Conservation (phyloP, 2,329 filamentous ascomycete species). For the Penicillium sp. region DNA sequence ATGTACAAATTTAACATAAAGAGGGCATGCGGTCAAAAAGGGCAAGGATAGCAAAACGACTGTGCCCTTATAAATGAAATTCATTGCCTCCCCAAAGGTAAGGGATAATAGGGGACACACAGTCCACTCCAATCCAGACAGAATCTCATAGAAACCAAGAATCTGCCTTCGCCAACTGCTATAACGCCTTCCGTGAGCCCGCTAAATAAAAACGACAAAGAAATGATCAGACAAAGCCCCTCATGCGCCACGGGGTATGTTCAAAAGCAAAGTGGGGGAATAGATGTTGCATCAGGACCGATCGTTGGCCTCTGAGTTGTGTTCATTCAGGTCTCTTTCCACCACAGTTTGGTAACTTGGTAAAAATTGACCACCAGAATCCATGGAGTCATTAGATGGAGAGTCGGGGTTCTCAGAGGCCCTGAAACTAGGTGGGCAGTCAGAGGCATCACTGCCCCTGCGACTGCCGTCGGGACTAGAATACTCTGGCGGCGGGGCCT, state of each 20-base stretch:
- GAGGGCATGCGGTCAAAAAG: constrained; percentile 2
- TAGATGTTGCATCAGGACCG: constrained; percentile 1
- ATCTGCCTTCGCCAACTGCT: constrained; percentile 14
- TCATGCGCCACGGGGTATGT: constrained; percentile 12
- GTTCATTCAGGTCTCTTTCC: constrained; percentile 11
- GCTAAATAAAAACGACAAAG: constrained; percentile 23
- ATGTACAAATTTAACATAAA: constrained; percentile 1
- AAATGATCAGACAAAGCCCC: constrained; percentile 9
- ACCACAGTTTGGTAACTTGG: constrained; percentile 24
- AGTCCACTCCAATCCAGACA: not conserved
- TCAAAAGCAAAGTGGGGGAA: constrained; percentile 6
- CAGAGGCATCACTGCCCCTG: constrained; percentile 56
- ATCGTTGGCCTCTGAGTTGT: constrained; percentile 5
- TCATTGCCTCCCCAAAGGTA: constrained; percentile 8
- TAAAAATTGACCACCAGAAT: constrained; percentile 10
- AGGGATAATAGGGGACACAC: constrained; percentile 4
- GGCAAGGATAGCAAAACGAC: constrained; percentile 3
- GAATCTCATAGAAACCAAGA: constrained; percentile 6
- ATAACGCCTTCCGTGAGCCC: constrained; percentile 25
- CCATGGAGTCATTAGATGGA: not conserved
- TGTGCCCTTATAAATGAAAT: constrained; percentile 16
- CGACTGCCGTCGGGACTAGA: constrained; percentile 57
- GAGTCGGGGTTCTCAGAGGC: not conserved
- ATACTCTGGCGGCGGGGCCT: constrained; percentile 45
- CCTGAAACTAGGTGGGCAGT: constrained; percentile 11